Conservation (phyloP, 352 stramenopile genomes). For the Pythium aristosporum region DNA sequence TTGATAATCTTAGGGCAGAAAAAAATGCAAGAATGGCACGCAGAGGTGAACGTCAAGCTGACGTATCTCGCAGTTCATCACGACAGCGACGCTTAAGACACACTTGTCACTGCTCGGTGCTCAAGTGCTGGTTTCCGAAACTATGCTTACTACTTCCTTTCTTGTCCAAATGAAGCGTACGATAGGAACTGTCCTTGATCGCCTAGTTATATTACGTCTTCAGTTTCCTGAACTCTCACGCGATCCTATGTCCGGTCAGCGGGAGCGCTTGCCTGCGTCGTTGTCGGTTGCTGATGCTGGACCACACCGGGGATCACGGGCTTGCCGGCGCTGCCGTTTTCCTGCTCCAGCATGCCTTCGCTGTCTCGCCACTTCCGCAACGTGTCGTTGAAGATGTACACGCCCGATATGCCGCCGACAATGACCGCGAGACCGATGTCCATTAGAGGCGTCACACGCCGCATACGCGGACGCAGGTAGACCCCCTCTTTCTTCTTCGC, state of each 20-base stretch:
- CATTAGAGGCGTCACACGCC: conserved; percentile 56
- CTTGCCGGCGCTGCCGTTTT: conserved; percentile 15
- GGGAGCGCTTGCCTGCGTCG: background rate
- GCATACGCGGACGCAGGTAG: conserved; percentile 52
- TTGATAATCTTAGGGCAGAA: too few species aligned
- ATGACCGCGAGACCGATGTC: conserved; percentile 55
- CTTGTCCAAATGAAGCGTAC: background rate
- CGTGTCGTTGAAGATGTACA: conserved; percentile 81
- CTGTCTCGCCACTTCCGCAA: conserved; percentile 49
- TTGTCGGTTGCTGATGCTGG: background rate
- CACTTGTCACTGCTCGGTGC: too few species aligned
- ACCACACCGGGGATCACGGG: conserved; percentile 7
- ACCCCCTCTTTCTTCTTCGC: conserved; percentile 44
- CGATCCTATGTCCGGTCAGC: conserved; percentile 1
- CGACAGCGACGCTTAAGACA: too few species aligned
- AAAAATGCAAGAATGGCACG: too few species aligned
- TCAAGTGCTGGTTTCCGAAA: too few species aligned
- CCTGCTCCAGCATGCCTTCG: conserved; percentile 20
- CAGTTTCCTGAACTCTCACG: background rate
- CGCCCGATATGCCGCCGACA: conserved; percentile 48
- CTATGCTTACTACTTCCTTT: too few species aligned
- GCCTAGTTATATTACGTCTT: background rate
- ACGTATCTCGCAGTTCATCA: too few species aligned
- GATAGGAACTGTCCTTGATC: background rate
- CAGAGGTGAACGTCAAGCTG: too few species aligned